Percentiles rank a stretch among this genome's conserved stretches.
These are phyloP conservation scores for Rhizopogon roseolus DNA, from an alignment of 768 basidiomycete genomes.

Conservation along the genomic window DNA sequence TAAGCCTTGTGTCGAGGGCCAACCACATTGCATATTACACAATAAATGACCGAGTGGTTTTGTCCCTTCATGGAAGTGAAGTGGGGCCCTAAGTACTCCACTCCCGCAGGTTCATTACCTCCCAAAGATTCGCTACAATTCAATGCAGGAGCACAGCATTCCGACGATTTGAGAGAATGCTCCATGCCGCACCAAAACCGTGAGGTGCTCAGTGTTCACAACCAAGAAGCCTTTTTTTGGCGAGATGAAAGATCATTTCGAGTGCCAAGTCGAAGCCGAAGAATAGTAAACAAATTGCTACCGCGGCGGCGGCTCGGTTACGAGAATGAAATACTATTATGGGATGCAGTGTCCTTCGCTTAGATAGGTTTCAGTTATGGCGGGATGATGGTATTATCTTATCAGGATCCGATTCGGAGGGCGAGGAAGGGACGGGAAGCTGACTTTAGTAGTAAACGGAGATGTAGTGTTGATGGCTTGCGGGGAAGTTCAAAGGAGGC, in stretches of 20 bases:
- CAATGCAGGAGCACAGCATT: not conserved
- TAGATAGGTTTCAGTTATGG: not conserved
- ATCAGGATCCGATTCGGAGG: not conserved
- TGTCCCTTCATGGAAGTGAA: not conserved
- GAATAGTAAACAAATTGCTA: not conserved
- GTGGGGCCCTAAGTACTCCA: not conserved
- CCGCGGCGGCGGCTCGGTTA: conserved; percentile 1
- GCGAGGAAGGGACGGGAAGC: not conserved
- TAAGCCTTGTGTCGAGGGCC: not conserved
- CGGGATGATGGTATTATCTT: not conserved
- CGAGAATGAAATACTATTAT: not conserved
- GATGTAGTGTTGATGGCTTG: not conserved
- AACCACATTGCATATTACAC: not conserved
- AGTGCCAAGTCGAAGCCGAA: not conserved
- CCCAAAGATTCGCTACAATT: not conserved
- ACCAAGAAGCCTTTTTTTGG: not conserved
- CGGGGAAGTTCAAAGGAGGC: not conserved
- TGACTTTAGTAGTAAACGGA: not conserved
- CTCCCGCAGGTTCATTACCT: not conserved
- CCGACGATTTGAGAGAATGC: not conserved
- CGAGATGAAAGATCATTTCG: not conserved
- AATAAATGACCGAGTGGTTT: not conserved
- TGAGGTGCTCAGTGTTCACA: not conserved
- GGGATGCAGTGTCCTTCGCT: not conserved
- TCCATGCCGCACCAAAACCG: not conserved